Evolutionary conservation across 495 filamentous ascomycete species (phyloP).

Genomic region (Podospora didyma): DNA sequence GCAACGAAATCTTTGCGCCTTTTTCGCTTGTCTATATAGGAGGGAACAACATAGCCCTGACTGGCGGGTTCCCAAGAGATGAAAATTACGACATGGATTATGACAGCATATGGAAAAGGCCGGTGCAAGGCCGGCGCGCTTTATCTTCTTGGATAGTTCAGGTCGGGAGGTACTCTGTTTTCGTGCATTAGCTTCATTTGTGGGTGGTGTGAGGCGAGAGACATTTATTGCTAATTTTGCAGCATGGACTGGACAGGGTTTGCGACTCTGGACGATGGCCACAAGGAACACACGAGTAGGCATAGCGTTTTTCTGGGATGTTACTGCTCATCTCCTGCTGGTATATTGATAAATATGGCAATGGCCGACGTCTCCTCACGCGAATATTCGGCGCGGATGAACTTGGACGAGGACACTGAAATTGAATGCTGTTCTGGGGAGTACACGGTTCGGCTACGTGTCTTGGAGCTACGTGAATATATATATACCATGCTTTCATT

Average conservation of each 20-base stretch:
- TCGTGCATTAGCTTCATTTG: neutral
- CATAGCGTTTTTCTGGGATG: too few species aligned
- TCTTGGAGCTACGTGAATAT: too few species aligned
- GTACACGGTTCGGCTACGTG: too few species aligned
- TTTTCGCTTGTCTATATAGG: neutral
- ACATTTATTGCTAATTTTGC: neutral
- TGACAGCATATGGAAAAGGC: neutral
- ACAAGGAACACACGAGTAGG: too few species aligned
- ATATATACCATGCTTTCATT: too few species aligned
- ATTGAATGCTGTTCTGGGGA: too few species aligned
- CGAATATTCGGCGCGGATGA: too few species aligned
- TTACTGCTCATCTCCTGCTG: too few species aligned
- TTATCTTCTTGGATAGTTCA: neutral
- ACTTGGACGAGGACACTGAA: too few species aligned
- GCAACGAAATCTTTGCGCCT: neutral
- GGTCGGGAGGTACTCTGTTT: neutral
- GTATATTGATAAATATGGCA: too few species aligned
- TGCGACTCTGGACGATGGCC: neutral
- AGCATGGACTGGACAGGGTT: neutral
- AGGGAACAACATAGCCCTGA: neutral
- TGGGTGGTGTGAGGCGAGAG: neutral
- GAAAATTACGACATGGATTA: conserved; percentile 1
- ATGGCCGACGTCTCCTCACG: too few species aligned
- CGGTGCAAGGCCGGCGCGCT: neutral
- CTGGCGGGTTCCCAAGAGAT: neutral